These are phyloP conservation scores for Zea luxurians DNA, from an alignment of 176 grass and related monocot genomes.

Conservation along the genomic window DNA sequence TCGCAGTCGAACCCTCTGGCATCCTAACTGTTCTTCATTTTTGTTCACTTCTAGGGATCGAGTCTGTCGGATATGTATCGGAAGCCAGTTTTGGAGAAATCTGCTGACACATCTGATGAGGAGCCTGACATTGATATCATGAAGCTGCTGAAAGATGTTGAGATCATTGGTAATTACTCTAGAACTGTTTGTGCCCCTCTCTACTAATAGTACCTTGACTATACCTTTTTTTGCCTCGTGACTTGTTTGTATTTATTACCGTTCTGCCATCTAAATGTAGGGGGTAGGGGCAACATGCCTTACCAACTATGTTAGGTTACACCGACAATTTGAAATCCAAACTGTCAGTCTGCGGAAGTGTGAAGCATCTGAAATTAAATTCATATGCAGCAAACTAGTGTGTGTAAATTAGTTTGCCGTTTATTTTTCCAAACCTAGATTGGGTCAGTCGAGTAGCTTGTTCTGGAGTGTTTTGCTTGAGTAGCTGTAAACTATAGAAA, in stretches of 20 bases:
- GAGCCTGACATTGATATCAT: conserved; percentile 78
- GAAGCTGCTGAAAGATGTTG: conserved; percentile 78
- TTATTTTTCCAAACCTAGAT: neutral
- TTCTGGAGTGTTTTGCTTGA: neutral
- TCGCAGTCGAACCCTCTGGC: neutral
- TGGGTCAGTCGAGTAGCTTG: neutral
- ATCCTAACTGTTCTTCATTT: neutral
- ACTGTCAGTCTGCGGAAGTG: neutral
- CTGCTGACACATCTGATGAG: conserved; percentile 50
- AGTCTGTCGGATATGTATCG: conserved; percentile 80
- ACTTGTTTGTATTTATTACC: neutral
- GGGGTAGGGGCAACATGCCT: neutral
- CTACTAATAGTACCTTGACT: conserved; percentile 6
- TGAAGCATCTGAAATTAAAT: conserved; percentile 15
- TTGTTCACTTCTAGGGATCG: conserved; percentile 46
- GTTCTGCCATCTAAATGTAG: neutral
- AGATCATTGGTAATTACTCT: conserved; percentile 69
- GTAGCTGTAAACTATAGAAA: neutral
- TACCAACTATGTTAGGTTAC: neutral
- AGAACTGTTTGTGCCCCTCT: neutral
- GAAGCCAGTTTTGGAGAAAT: conserved; percentile 40
- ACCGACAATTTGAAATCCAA: neutral
- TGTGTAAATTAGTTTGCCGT: conserved; percentile 8
- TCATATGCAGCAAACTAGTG: conserved; percentile 3
- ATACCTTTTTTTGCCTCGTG: neutral